phyloP scores from a whole-genome alignment of 1,284 basidiomycete genomes.

The Takashimella koratensis region DNA sequence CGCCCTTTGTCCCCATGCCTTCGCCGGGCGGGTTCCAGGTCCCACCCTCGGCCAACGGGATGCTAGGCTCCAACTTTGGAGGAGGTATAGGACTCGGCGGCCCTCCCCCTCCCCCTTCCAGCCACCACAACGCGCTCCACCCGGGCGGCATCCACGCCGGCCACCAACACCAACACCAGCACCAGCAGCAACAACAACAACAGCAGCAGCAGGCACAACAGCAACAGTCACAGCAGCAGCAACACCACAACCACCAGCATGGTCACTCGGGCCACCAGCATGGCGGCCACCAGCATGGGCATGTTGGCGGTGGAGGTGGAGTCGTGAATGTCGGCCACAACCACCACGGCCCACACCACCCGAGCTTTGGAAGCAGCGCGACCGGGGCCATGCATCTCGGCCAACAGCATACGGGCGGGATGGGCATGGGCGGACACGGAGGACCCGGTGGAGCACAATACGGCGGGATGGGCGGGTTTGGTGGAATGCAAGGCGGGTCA shows the following conservation, averaged over 20 bases:
- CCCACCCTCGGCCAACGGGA: background rate
- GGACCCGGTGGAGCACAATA: conserved; percentile 5
- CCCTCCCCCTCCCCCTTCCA: conserved; percentile 5
- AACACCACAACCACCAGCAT: background rate
- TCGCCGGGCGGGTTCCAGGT: conserved; percentile 22
- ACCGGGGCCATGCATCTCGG: conserved; percentile 27
- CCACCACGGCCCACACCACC: conserved; percentile 29
- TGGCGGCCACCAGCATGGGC: conserved; percentile 11
- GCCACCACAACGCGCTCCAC: conserved; percentile 2
- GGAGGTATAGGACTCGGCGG: conserved; percentile 17
- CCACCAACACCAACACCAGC: background rate
- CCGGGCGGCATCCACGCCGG: background rate
- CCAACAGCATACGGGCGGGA: conserved; percentile 20
- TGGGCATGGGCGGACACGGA: conserved; percentile 15
- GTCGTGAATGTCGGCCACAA: conserved; percentile 13
- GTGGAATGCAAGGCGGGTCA: conserved; percentile 18
- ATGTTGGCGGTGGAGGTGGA: conserved; percentile 11
- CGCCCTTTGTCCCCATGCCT: conserved; percentile 20
- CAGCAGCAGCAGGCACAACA: background rate
- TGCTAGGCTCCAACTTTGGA: background rate
- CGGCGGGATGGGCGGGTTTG: conserved; percentile 11
- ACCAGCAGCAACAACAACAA: background rate
- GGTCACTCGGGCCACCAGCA: conserved; percentile 3
- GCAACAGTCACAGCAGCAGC: background rate
- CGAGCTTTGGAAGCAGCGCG: conserved; percentile 24